These are phyloP conservation scores for Cytospora paraplurivora DNA, from an alignment of 2,329 filamentous ascomycete species.

Conservation along the genomic window DNA sequence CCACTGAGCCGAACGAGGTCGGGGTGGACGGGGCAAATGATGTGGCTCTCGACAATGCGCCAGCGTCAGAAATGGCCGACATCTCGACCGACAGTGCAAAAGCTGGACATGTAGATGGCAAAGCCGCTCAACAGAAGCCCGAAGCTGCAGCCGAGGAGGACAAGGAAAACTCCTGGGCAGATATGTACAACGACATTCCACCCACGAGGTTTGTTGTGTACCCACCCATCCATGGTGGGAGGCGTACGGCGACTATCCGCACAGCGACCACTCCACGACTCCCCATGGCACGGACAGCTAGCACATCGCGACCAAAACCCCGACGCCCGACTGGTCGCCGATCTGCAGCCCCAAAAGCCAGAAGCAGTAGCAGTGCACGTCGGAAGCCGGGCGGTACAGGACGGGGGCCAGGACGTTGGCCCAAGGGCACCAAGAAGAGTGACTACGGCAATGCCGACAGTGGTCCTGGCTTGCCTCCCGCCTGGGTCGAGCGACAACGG, in stretches of 20 bases:
- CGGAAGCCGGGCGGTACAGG: slow-evolving; percentile 64
- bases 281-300: slow-evolving; percentile 40
- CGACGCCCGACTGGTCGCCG: slow-evolving; percentile 42
- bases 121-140: slow-evolving; percentile 16
- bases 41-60: slow-evolving; percentile 22
- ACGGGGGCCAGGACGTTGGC: slow-evolving; percentile 66
- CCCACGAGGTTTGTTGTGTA: slow-evolving; percentile 76
- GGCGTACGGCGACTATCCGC: slow-evolving; percentile 47
- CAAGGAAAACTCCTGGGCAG: slow-evolving; percentile 43
- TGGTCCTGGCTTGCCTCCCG: slow-evolving; percentile 64
- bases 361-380: slow-evolving; percentile 46
- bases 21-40: slow-evolving; percentile 16
- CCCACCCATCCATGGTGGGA: slow-evolving; percentile 60
- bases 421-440: slow-evolving; percentile 68
- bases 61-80: slow-evolving; percentile 2
- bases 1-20: slow-evolving; percentile 44
- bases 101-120: not conserved
- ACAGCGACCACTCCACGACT: slow-evolving; percentile 45
- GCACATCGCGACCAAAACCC: slow-evolving; percentile 42
- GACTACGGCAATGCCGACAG: slow-evolving; percentile 69
- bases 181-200: slow-evolving; percentile 61
- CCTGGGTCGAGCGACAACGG: slow-evolving; percentile 47
- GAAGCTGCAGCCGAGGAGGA: slow-evolving; percentile 35
- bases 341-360: slow-evolving; percentile 43
- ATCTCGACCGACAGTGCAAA: not conserved